Evolutionary conservation across 257 asterid genomes (phyloP), one percentile per base, ranked within the genome.

Genomic region (Linaria vulgaris): DNA sequence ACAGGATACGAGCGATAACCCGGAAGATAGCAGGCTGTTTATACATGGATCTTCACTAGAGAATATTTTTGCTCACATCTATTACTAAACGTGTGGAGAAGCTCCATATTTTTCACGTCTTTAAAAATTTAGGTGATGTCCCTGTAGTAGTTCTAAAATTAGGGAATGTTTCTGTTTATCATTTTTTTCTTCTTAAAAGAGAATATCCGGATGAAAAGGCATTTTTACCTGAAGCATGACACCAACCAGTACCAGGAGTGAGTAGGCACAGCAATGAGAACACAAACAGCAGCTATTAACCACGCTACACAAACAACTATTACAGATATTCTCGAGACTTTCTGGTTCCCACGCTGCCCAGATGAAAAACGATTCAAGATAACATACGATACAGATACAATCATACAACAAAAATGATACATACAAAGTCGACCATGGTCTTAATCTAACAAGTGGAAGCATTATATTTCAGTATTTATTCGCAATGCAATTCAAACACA

Each of bases 171-270:
- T 4, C 6, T 6, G 37, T 30, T n/a, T n/a, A n/a, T n/a, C n/a
- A n/a, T n/a, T n/a, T n/a, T n/a, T n/a, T n/a, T n/a, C n/a, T n/a
- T n/a, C n/a, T n/a, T n/a, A n/a, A n/a, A n/a, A n/a, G n/a, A n/a
- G n/a, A n/a, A n/a, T n/a, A n/a, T n/a, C n/a, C n/a, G 34, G 47
- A 57, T 31, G 57, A 56, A 57, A 50, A n/a, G n/a, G 3, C 37
- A 30, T 2, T 54, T 94, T 85, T 83, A 92, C 99, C 74, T 92
- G 88, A 92, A 92, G 85, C 88, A 78, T 12, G 96, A 87, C 13
- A 85, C 64, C 54, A 92, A 83, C 97, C 97, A 92, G 72, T 83
- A 79, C 99, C 99, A 92, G 69, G 85, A 83, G 69, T 87, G 94
- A 17, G 53, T 81, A 44, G 94, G 95, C 64, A 92, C 49, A 53